Evolutionary conservation across 164 flowering plant genomes (phyloP), one percentile per base, ranked within the genome.

Genomic region (Nymphaea colorata): DNA sequence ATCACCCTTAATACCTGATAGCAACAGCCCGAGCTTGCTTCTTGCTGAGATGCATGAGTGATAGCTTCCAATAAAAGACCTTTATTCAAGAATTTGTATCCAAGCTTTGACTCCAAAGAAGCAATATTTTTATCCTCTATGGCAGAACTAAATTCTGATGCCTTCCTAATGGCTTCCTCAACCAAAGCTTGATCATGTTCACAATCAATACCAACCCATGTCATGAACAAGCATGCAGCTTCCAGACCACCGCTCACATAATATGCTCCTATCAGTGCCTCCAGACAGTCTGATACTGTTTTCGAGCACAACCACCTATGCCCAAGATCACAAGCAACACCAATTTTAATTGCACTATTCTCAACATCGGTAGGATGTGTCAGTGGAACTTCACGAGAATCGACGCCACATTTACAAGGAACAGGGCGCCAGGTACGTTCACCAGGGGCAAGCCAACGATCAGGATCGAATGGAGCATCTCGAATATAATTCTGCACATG

Each of bases 391-490:
- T 91, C 93, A 59, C 25, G 25, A 61, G 92, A 78, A 53, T 83
- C 86, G 59, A 90, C 72, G 12, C 90, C 89, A 74, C 94, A 90
- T 8, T 64, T 59, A 77, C 99, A 94, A 70, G 89, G 85, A 70
- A 69, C 79, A 57, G 81, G 85, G 43, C 72, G 82, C 53, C 79
- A 17, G 69, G 91, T 79, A 53, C 44, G 83, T 72, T 90, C 96
- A 6, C 99, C 99, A 10, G 99, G 98, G 67, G 99, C 96, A 63
- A 82, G 76, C 99, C 98, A 94, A 36, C 92, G 86, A 62, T 88
- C 91, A 3, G 96, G 94, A 68, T 91, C 98, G 80, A 91, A 92
- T 74, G 99, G 81, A 70, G 78, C 18, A 61, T 90, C 96, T 44
- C 96, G 80, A 66, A 94, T 81, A 69, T 94, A 94, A 11, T 83